Percentiles rank a stretch among this genome's conserved stretches.
These are phyloP conservation scores for Aspergillus ochraceus DNA, from an alignment of 2,329 filamentous ascomycete species.

Conservation along the genomic window DNA sequence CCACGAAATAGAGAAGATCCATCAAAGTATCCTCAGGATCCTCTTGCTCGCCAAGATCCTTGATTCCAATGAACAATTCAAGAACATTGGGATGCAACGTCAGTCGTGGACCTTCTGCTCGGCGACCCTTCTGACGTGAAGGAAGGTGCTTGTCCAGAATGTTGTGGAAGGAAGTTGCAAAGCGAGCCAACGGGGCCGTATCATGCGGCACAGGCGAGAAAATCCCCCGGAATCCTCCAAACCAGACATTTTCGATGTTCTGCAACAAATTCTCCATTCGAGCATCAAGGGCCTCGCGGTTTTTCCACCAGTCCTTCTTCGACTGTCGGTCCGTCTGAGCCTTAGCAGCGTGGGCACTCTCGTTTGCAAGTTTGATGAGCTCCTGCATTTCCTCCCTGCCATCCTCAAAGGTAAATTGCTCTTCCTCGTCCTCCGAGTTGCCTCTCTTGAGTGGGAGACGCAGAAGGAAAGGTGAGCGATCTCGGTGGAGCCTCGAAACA, in stretches of 20 bases:
- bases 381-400: conserved; percentile 78
- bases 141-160: conserved; percentile 83
- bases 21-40: conserved; percentile 88
- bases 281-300: conserved; percentile 75
- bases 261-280: conserved; percentile 75
- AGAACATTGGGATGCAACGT: conserved; percentile 68
- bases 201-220: conserved; percentile 73
- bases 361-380: conserved; percentile 79
- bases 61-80: conserved; percentile 85
- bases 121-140: conserved; percentile 65
- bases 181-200: conserved; percentile 66
- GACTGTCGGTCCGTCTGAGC: conserved; percentile 73
- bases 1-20: conserved; percentile 91
- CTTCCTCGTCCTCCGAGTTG: conserved; percentile 76
- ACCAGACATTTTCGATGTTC: conserved; percentile 90
- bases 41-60: conserved; percentile 66
- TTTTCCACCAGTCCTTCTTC: conserved; percentile 85
- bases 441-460: conserved; percentile 82
- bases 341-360: conserved; percentile 72
- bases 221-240: conserved; percentile 92
- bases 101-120: conserved; percentile 53
- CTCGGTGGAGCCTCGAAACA: conserved; percentile 78
- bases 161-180: conserved; percentile 74
- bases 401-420: conserved; percentile 79
- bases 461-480: conserved; percentile 78